phyloP scores from a whole-genome alignment of 306 rosid genomes.

The Medicago lupulina region DNA sequence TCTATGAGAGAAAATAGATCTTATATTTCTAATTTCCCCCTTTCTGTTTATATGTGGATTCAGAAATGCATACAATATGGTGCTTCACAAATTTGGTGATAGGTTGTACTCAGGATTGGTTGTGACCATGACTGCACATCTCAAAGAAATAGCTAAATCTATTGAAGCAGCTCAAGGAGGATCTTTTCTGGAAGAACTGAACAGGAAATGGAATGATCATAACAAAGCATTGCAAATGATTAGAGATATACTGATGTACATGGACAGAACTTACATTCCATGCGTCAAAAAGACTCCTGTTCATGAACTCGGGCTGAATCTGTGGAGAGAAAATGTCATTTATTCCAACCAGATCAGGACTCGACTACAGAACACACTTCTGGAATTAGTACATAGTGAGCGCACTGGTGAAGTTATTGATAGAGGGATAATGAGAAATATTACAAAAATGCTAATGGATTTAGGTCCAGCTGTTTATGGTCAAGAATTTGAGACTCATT shows the following conservation, averaged over 20 bases:
- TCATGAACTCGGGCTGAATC: constrained; percentile 90
- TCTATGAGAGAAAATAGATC: not conserved
- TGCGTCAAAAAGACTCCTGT: constrained; percentile 86
- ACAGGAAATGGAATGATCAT: constrained; percentile 90
- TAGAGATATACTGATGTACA: constrained; percentile 92
- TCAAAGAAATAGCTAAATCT: constrained; percentile 74
- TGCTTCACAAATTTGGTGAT: constrained; percentile 96
- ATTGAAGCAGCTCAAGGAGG: constrained; percentile 92
- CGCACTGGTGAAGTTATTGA: constrained; percentile 88
- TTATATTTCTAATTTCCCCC: constrained; percentile 30
- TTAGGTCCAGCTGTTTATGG: constrained; percentile 87
- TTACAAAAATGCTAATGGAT: constrained; percentile 88
- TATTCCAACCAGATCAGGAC: constrained; percentile 77
- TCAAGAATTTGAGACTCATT: constrained; percentile 82
- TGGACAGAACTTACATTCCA: constrained; percentile 95
- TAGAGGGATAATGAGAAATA: constrained; percentile 84
- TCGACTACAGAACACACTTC: constrained; percentile 72
- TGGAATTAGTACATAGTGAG: constrained; percentile 75
- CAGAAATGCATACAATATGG: constrained; percentile 97
- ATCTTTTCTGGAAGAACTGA: constrained; percentile 83
- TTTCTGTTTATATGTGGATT: constrained; percentile 42
- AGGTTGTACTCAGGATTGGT: constrained; percentile 83
- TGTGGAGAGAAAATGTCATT: constrained; percentile 88
- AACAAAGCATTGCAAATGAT: constrained; percentile 92
- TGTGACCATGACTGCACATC: constrained; percentile 81